Evolutionary conservation across 2,329 filamentous ascomycete genomes (phyloP).

Genomic region (Verticillium dahliae): DNA sequence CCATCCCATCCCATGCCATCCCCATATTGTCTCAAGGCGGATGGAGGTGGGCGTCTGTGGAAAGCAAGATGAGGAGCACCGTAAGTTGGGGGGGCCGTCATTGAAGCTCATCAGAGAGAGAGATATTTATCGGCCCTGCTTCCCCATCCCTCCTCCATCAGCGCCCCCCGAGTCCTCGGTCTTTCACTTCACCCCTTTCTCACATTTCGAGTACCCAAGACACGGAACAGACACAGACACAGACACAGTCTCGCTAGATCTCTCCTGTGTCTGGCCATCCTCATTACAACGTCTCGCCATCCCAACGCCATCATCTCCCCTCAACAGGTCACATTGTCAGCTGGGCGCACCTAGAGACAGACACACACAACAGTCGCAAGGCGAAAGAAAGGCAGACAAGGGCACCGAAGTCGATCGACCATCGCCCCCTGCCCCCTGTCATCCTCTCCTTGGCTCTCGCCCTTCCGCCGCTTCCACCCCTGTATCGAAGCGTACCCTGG

Average conservation of each 20-base stretch:
- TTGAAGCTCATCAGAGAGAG: neutral
- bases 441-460: neutral
- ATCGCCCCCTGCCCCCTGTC: neutral
- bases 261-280: neutral
- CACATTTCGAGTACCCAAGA: neutral
- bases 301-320: neutral
- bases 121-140: neutral
- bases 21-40: neutral
- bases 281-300: neutral
- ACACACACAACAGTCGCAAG: neutral
- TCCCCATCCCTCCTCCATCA: neutral
- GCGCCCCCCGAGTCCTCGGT: neutral
- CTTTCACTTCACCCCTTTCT: neutral
- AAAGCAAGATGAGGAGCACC: neutral
- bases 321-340: neutral
- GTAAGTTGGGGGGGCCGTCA: neutral
- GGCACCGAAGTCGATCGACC: neutral
- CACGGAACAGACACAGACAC: neutral
- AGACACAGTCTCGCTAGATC: neutral
- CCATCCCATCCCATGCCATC: constrained; percentile 2
- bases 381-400: neutral
- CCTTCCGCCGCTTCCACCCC: neutral
- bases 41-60: neutral
- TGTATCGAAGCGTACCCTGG: neutral
- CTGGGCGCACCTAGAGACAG: neutral